phyloP scores from a whole-genome alignment of 805 yeast species.

The Saccharomyces jurei region DNA sequence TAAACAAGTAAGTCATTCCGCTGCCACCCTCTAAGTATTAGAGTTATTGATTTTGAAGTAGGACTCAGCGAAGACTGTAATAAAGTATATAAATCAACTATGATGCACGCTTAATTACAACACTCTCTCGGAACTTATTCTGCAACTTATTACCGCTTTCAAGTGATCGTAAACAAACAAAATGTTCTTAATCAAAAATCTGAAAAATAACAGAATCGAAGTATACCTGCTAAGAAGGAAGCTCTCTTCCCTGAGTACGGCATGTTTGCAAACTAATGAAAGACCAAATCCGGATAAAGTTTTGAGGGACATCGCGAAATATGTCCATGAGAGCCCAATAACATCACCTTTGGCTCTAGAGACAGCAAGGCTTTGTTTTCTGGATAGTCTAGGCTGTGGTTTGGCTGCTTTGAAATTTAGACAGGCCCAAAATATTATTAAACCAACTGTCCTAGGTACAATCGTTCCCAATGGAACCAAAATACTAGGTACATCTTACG shows the following conservation, averaged over 20 bases:
- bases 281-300: constrained; percentile 47
- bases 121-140: not conserved
- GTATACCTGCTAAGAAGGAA: not conserved
- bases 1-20: not conserved
- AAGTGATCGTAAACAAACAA: not conserved
- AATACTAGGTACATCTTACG: constrained; percentile 44
- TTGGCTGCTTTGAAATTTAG: constrained; percentile 48
- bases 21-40: not conserved
- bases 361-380: constrained; percentile 47
- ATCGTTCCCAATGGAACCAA: constrained; percentile 48
- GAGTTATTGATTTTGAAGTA: not conserved
- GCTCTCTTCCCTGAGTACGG: not conserved
- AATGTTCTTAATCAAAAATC: not conserved
- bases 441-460: constrained; percentile 53
- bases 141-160: not conserved
- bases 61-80: not conserved
- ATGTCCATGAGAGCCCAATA: constrained; percentile 40
- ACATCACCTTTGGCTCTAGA: constrained; percentile 41
- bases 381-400: constrained; percentile 56
- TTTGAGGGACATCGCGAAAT: constrained; percentile 41
- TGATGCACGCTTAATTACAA: not conserved
- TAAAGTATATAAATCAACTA: not conserved
- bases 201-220: not conserved
- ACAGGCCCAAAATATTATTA: constrained; percentile 40
- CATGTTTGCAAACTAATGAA: constrained; percentile 29